These are phyloP conservation scores for Capsicum baccatum DNA, from an alignment of 257 asterid species.

Conservation along the genomic window DNA sequence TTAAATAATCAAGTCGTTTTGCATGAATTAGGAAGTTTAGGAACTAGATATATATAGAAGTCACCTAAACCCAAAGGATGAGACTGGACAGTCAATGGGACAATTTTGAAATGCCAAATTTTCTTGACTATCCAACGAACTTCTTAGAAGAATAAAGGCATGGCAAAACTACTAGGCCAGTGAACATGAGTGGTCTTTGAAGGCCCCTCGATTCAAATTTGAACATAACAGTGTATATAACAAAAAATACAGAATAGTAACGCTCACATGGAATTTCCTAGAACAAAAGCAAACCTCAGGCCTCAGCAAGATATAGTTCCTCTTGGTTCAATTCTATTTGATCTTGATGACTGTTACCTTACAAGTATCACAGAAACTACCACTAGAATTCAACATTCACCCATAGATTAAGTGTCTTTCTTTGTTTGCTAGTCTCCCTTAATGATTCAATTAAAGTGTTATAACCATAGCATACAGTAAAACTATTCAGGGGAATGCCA, in stretches of 20 bases:
- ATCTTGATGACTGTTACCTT: neutral
- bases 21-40: neutral
- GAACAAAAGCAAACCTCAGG: neutral
- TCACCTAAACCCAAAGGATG: neutral
- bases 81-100: neutral
- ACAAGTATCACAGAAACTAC: neutral
- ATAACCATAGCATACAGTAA: neutral
- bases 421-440: neutral
- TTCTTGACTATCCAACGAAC: neutral
- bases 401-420: neutral
- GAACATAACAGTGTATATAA: neutral
- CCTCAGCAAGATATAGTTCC: neutral
- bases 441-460: neutral
- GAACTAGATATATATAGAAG: neutral
- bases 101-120: neutral
- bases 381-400: neutral
- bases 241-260: neutral
- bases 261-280: neutral
- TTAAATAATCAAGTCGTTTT: neutral
- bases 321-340: neutral
- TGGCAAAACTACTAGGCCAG: neutral
- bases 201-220: neutral
- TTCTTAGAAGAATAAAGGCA: neutral
- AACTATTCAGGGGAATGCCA: conserved; percentile 1
- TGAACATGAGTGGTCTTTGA: neutral